phyloP scores from a whole-genome alignment of 1,139 yeast genomes.

The Diutina ranongensis region DNA sequence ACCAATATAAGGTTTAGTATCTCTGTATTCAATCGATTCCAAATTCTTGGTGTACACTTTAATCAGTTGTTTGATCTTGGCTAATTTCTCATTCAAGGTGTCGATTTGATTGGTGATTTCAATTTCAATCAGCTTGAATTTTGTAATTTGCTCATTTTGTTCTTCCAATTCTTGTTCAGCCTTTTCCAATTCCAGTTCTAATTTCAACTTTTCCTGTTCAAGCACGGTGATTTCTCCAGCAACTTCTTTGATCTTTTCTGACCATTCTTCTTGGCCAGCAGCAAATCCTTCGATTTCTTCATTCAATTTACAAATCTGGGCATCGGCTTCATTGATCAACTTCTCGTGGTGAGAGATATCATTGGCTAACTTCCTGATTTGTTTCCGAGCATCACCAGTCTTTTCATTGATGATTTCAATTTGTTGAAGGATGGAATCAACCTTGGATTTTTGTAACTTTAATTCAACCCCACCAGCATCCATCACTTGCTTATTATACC shows the following conservation, averaged over 20 bases:
- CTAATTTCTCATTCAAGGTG: constrained; percentile 34
- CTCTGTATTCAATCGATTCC: constrained; percentile 35
- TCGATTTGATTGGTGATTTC: constrained; percentile 60
- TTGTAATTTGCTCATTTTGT: constrained; percentile 42
- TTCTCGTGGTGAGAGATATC: constrained; percentile 48
- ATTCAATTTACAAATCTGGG: constrained; percentile 17
- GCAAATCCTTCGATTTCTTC: neutral
- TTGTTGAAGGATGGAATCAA: constrained; percentile 62
- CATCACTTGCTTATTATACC: constrained; percentile 68
- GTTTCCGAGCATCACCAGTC: constrained; percentile 48
- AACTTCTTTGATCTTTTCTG: constrained; percentile 20
- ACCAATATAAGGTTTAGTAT: constrained; percentile 34
- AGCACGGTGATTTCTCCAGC: constrained; percentile 22
- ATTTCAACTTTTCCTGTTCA: constrained; percentile 15
- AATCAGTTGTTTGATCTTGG: constrained; percentile 28
- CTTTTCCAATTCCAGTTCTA: constrained; percentile 25
- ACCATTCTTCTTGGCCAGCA: constrained; percentile 10
- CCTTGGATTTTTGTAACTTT: constrained; percentile 70
- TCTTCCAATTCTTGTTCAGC: constrained; percentile 38
- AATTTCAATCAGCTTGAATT: constrained; percentile 56
- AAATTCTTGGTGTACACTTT: constrained; percentile 27
- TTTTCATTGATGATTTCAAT: constrained; percentile 52
- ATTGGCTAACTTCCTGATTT: constrained; percentile 54
- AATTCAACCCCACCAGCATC: constrained; percentile 86
- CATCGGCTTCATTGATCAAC: constrained; percentile 31